phyloP scores from a whole-genome alignment of 2,329 filamentous ascomycete genomes.

The Ascochyta clinopodiicola region DNA sequence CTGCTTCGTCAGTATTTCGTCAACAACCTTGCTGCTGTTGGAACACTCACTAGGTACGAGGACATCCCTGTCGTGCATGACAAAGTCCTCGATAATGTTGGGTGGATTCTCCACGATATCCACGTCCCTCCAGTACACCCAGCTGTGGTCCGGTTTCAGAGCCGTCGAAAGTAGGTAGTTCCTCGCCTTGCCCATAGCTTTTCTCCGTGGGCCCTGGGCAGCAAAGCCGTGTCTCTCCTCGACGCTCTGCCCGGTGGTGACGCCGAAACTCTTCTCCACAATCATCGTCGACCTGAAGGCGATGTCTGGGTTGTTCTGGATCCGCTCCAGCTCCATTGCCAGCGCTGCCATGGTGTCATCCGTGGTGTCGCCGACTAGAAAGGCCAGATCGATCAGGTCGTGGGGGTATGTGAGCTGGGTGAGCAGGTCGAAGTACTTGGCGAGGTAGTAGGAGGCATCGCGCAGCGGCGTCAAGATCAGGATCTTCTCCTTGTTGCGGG shows the following conservation, averaged over 20 bases:
- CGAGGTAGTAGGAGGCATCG: conserved; percentile 81
- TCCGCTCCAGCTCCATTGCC: conserved; percentile 81
- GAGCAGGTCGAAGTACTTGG: conserved; percentile 92
- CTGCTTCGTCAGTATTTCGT: conserved; percentile 55
- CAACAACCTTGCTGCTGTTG: background rate
- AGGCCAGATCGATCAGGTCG: conserved; percentile 90
- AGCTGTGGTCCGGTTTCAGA: conserved; percentile 91
- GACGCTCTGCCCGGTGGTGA: conserved; percentile 76
- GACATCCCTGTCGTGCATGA: conserved; percentile 90
- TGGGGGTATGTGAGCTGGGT: conserved; percentile 92
- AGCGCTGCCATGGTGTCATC: conserved; percentile 93
- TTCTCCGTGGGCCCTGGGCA: conserved; percentile 87
- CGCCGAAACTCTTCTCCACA: conserved; percentile 89
- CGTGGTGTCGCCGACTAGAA: conserved; percentile 88
- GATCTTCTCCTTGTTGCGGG: conserved; percentile 82
- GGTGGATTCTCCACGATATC: conserved; percentile 91
- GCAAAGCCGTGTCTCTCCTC: conserved; percentile 83
- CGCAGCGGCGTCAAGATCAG: conserved; percentile 92
- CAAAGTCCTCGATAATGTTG: conserved; percentile 91
- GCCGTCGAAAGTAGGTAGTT: conserved; percentile 89
- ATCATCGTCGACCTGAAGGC: conserved; percentile 86
- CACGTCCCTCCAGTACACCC: conserved; percentile 98
- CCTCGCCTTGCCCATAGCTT: conserved; percentile 85
- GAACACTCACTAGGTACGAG: conserved; percentile 84
- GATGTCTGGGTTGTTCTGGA: conserved; percentile 79